Evolutionary conservation across 805 yeast genomes (phyloP).

Genomic region (Candida maris): DNA sequence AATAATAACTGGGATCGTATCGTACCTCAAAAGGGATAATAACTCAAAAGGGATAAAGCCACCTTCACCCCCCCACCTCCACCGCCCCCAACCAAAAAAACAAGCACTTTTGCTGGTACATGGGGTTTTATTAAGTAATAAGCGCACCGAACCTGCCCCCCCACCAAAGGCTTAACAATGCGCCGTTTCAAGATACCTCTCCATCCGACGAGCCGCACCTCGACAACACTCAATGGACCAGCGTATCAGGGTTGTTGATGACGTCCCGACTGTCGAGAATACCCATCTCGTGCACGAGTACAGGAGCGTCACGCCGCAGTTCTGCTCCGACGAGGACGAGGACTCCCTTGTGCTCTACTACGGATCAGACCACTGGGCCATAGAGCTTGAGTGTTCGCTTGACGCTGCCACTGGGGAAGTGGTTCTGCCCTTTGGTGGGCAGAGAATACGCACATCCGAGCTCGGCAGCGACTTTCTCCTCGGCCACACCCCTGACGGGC

Average conservation of each 20-base stretch:
- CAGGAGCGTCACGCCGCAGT: slow-evolving; percentile 24
- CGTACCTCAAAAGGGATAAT: too few species aligned
- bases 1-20: too few species aligned
- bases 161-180: too few species aligned
- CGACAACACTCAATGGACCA: not conserved
- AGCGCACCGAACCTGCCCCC: too few species aligned
- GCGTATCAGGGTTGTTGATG: slow-evolving; percentile 13
- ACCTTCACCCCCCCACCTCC: too few species aligned
- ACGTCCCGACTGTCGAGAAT: slow-evolving; percentile 30
- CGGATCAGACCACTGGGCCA: slow-evolving; percentile 16
- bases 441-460: not conserved
- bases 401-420: slow-evolving; percentile 1
- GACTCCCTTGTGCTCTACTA: slow-evolving; percentile 15
- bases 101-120: too few species aligned
- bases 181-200: too few species aligned
- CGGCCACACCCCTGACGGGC: slow-evolving; percentile 1
- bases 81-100: too few species aligned
- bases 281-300: slow-evolving; percentile 24
- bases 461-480: not conserved
- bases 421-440: slow-evolving; percentile 9
- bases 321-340: slow-evolving; percentile 13
- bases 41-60: too few species aligned
- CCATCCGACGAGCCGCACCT: too few species aligned
- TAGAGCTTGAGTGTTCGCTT: slow-evolving; percentile 10
- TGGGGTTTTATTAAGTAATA: too few species aligned